Evolutionary conservation across 2,329 filamentous ascomycete genomes (phyloP), one percentile per base, ranked within the genome.

Genomic region (Colletotrichum gloeosporioides): DNA sequence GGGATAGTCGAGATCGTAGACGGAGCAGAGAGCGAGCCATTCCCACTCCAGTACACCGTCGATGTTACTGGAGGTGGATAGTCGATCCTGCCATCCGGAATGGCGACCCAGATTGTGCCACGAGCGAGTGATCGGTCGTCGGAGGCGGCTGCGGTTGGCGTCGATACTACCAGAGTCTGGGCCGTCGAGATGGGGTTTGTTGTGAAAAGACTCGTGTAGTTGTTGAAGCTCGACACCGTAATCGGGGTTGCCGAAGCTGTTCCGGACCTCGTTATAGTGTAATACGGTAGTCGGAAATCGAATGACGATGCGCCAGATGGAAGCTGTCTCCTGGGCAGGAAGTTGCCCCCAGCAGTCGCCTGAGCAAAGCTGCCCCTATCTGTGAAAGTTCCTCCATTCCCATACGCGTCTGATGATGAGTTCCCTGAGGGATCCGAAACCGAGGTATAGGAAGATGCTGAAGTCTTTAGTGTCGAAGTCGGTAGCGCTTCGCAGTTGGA

Each of bases 1-100:
- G 59, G 18, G 1, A 78, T 61, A 0, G 78, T 78, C 18, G 75
- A 76, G 4, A 78, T 78, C 3, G 76, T 78, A 1, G 73, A 76
- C 8, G 68, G 25, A 4, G 27, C 55, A 2, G 53, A 29, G 2
- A 71, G 16, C 18, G 59, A 59, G 2, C 53, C 69, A 6, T 34
- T 34, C 6, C 69, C 76, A 9, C 44, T 73, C 18, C 71, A 69
- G 57, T 71, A 72, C 0, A 66, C 69, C 8, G 71, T 75, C 2
- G 76, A 68, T 77, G n/a, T 70, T 7, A 34, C 57, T 0, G 57
- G 57, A 15, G 57, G 57, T n/a, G 57, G 18, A 34, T 62, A 22
- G 0, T n/a, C 31, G 22, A 64, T 16, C 25, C 73, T 64, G 4
- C 70, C 70, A 25, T 74, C 74, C 3, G 78, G 72, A 3, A 74